Conservation (phyloP, 2,329 filamentous ascomycete genomes). For the Fusarium paranaense region DNA sequence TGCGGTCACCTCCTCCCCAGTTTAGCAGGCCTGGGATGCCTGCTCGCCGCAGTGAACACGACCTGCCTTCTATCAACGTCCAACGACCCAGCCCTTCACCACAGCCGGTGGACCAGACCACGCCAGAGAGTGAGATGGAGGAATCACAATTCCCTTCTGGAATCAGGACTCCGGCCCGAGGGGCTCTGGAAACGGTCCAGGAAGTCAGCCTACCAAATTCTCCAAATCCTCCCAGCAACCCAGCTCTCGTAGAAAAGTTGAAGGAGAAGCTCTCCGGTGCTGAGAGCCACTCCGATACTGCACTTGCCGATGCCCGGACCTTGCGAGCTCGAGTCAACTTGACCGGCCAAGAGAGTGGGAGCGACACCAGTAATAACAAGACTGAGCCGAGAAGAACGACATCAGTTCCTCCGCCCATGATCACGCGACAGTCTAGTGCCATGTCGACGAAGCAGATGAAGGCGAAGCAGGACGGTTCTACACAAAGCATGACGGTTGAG, state of each 20-base stretch:
- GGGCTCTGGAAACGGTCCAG: conserved; percentile 88
- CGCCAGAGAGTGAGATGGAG: conserved; percentile 65
- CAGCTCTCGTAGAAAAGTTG: conserved; percentile 61
- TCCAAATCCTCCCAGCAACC: conserved; percentile 63
- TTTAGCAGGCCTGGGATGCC: conserved; percentile 59
- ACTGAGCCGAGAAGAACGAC: conserved; percentile 56
- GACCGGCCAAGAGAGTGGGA: conserved; percentile 68
- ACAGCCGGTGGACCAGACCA: conserved; percentile 55
- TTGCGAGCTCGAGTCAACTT: conserved; percentile 61
- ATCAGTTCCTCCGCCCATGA: conserved; percentile 64
- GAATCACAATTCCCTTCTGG: conserved; percentile 62
- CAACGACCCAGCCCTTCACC: conserved; percentile 62
- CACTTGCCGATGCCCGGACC: conserved; percentile 54
- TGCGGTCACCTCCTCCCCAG: conserved; percentile 80
- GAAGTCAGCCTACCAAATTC: conserved; percentile 85
- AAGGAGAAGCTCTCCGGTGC: conserved; percentile 60
- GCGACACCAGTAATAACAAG: conserved; percentile 71
- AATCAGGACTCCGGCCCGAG: conserved; percentile 69
- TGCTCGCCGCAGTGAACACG: conserved; percentile 61
- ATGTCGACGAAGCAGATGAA: conserved; percentile 75
- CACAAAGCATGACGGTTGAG: conserved; percentile 95
- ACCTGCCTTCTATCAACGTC: conserved; percentile 64
- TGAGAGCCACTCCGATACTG: conserved; percentile 56
- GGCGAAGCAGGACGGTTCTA: conserved; percentile 79
- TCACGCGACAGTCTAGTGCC: conserved; percentile 73